Conservation (phyloP, 495 filamentous ascomycete genomes). For the Oidiodendron maius region DNA sequence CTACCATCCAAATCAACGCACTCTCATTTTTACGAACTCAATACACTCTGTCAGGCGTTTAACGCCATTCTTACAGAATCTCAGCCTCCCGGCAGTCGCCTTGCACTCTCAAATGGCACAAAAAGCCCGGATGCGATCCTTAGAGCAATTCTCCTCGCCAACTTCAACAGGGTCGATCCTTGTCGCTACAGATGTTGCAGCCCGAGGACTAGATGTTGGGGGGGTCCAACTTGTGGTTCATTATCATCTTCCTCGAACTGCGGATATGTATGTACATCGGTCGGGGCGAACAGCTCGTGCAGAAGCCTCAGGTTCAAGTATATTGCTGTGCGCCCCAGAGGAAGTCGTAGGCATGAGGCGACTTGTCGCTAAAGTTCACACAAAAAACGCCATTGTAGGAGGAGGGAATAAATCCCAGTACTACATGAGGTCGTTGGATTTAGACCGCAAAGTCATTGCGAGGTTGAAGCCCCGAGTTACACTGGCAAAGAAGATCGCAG, state of each 20-base stretch:
- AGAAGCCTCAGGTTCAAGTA: conserved; percentile 64
- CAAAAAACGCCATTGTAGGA: conserved; percentile 18
- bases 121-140: conserved; percentile 87
- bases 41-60: conserved; percentile 88
- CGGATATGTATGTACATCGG: conserved; percentile 91
- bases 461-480: conserved; percentile 67
- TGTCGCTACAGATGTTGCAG: conserved; percentile 91
- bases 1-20: conserved; percentile 70
- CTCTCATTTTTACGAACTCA: conserved; percentile 90
- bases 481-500: conserved; percentile 79
- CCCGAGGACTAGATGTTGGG: conserved; percentile 92
- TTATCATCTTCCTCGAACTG: conserved; percentile 89
- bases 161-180: conserved; percentile 59
- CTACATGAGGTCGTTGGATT: conserved; percentile 69
- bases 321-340: conserved; percentile 86
- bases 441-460: conserved; percentile 73
- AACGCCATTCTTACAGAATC: conserved; percentile 74
- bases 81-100: conserved; percentile 68
- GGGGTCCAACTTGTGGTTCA: conserved; percentile 82
- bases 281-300: conserved; percentile 93
- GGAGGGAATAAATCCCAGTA: conserved; percentile 45
- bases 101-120: conserved; percentile 94
- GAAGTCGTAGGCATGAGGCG: conserved; percentile 80
- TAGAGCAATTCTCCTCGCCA: conserved; percentile 79
- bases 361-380: conserved; percentile 71